Conservation (phyloP, 192 early-diverging fungal genomes). For the Coemansia sp. region DNA sequence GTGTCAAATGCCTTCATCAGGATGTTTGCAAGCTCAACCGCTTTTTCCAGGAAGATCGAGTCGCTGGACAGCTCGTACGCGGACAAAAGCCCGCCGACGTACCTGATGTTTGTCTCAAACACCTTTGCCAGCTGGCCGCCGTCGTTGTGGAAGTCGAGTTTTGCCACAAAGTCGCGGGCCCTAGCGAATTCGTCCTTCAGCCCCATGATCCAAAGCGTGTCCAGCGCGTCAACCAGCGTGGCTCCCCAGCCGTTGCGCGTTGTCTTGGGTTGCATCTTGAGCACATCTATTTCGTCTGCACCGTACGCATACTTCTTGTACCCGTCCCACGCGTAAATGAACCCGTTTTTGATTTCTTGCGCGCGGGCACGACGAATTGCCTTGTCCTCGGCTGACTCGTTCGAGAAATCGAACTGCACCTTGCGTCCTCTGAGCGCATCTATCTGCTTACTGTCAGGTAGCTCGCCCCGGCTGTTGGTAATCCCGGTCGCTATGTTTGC, state of each 20-base stretch:
- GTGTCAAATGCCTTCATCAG: constrained; percentile 75
- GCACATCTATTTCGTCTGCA: constrained; percentile 64
- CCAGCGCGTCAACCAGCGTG: constrained; percentile 84
- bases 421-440: constrained; percentile 22
- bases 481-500: constrained; percentile 12
- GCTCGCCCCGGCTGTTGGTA: constrained; percentile 21
- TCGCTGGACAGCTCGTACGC: constrained; percentile 75
- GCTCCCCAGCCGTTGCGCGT: constrained; percentile 70
- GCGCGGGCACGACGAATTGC: constrained; percentile 27
- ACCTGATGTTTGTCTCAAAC: constrained; percentile 89
- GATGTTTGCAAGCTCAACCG: constrained; percentile 72
- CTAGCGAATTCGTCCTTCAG: constrained; percentile 72
- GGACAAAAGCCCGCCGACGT: constrained; percentile 81
- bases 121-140: constrained; percentile 64
- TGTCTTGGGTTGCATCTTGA: constrained; percentile 38
- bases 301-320: constrained; percentile 80
- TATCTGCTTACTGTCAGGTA: constrained; percentile 13
- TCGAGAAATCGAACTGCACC: constrained; percentile 33
- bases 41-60: constrained; percentile 64
- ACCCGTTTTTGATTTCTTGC: constrained; percentile 60
- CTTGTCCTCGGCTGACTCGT: constrained; percentile 30
- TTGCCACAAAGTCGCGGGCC: constrained; percentile 68
- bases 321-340: constrained; percentile 69
- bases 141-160: constrained; percentile 63
- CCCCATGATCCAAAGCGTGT: constrained; percentile 82